A percentile compares a stretch with the other conserved stretches of the same genome.
Evolutionary conservation across 2,329 filamentous ascomycete species (phyloP).

Genomic region (Periconia digitata): DNA sequence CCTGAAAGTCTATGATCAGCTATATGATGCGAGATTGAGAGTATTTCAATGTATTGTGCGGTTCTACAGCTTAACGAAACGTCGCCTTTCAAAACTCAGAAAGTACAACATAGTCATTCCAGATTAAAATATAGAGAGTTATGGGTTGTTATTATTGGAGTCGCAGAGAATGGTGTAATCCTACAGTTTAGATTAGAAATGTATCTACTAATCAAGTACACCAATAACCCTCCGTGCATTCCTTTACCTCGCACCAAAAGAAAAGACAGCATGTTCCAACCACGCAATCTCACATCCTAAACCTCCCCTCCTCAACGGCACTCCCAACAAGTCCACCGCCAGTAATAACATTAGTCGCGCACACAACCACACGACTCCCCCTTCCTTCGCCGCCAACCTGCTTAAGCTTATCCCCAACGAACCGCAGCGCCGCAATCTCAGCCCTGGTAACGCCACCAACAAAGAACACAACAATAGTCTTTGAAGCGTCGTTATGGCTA

Average conservation of each 20-base stretch:
- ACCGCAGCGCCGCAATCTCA: conserved; percentile 90
- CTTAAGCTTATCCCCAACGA: conserved; percentile 74
- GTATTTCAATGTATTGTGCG: no score
- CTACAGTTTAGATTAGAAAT: background rate
- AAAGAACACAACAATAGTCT: conserved; percentile 95
- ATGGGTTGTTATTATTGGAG: no score
- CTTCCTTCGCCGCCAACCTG: conserved; percentile 67
- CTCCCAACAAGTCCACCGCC: conserved; percentile 87
- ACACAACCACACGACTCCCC: conserved; percentile 83
- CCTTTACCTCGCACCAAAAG: background rate
- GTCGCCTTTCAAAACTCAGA: no score
- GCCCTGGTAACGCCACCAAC: conserved; percentile 96
- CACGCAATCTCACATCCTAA: no score
- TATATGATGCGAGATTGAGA: no score
- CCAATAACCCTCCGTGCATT: no score
- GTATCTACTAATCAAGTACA: no score
- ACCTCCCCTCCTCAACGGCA: conserved; percentile 68
- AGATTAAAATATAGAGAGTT: no score
- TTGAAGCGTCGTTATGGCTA: conserved; percentile 54
- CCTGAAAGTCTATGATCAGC: no score
- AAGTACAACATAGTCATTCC: no score
- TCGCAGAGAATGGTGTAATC: background rate
- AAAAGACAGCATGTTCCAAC: no score
- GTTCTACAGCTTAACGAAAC: no score
- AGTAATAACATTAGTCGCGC: conserved; percentile 87